Evolutionary conservation across 2,329 filamentous ascomycete genomes (phyloP).

Genomic region (Epichloe baconii): DNA sequence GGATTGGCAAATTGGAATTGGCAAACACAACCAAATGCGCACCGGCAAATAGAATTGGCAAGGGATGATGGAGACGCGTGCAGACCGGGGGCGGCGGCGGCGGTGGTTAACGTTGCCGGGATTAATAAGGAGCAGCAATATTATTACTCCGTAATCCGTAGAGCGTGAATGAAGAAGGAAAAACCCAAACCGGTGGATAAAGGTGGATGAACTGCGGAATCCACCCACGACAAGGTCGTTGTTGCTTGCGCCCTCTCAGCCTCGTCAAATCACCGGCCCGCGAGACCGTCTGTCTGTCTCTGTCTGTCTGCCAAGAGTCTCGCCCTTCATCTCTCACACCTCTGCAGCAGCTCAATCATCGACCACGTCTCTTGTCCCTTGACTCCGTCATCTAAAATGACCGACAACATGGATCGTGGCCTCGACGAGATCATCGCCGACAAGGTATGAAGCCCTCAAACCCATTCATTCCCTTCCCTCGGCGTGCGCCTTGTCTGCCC

Average conservation of each 20-base stretch:
- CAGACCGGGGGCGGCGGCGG: not conserved
- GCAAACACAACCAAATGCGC: not conserved
- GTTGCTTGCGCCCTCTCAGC: not conserved
- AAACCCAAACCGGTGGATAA: too few relatives aligned
- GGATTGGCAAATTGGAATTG: not conserved
- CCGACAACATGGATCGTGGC: slow-evolving; percentile 37
- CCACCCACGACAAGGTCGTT: not conserved
- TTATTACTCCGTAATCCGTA: too few relatives aligned
- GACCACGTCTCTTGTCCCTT: not conserved
- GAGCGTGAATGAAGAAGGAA: too few relatives aligned
- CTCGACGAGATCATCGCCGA: slow-evolving; percentile 45
- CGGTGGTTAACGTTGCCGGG: not conserved
- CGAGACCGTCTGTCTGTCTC: not conserved
- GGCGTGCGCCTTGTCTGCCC: not conserved
- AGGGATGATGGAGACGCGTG: not conserved
- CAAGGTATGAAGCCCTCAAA: slow-evolving; percentile 19
- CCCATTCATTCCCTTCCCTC: not conserved
- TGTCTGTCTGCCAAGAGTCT: not conserved
- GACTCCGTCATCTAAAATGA: slow-evolving; percentile 16
- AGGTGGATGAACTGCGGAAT: too few relatives aligned
- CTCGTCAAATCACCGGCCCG: not conserved
- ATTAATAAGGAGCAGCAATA: not conserved
- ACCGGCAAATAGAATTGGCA: not conserved
- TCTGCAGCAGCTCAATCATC: not conserved
- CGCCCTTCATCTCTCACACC: not conserved